Evolutionary conservation across 805 yeast species (phyloP).

Genomic region (Wickerhamomyces pijperi): DNA sequence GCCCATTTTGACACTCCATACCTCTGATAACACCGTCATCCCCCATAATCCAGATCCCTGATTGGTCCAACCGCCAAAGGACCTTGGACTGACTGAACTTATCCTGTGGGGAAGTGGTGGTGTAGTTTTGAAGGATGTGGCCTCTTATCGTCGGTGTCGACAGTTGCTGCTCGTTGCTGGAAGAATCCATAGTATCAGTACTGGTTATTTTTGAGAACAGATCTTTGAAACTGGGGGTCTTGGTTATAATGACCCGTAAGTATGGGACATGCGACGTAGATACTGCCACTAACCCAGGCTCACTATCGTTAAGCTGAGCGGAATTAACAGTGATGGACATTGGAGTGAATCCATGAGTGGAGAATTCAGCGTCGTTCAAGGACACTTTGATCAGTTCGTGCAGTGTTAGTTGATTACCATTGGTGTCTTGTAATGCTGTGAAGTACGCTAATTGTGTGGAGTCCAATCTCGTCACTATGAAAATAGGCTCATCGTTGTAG

Average conservation of each 20-base stretch:
- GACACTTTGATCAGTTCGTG: constrained; percentile 37
- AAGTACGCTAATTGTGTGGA: constrained; percentile 45
- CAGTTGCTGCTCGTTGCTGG: constrained; percentile 6
- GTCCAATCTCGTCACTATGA: constrained; percentile 50
- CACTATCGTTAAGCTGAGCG: constrained; percentile 1
- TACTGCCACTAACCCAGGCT: constrained; percentile 34
- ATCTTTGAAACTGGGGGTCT: constrained; percentile 23
- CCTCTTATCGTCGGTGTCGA: constrained; percentile 18
- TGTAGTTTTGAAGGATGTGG: constrained; percentile 29
- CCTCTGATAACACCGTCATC: constrained; percentile 63
- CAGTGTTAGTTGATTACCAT: constrained; percentile 16
- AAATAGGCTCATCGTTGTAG: constrained; percentile 20
- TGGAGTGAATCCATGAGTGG: constrained; percentile 53
- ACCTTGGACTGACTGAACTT: constrained; percentile 45
- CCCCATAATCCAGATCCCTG: constrained; percentile 57
- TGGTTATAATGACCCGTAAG: constrained; percentile 52
- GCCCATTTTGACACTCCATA: constrained; percentile 33
- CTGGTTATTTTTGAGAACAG: background rate
- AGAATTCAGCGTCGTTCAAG: constrained; percentile 63
- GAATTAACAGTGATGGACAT: constrained; percentile 26
- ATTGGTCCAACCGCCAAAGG: constrained; percentile 29
- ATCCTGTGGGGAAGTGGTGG: constrained; percentile 56
- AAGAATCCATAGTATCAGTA: too few relatives aligned
- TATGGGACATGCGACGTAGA: constrained; percentile 75
- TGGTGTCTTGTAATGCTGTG: constrained; percentile 2